Base-by-base conservation (phyloP, 768 basidiomycete genomes). In the Phylloporus sp. region DNA sequence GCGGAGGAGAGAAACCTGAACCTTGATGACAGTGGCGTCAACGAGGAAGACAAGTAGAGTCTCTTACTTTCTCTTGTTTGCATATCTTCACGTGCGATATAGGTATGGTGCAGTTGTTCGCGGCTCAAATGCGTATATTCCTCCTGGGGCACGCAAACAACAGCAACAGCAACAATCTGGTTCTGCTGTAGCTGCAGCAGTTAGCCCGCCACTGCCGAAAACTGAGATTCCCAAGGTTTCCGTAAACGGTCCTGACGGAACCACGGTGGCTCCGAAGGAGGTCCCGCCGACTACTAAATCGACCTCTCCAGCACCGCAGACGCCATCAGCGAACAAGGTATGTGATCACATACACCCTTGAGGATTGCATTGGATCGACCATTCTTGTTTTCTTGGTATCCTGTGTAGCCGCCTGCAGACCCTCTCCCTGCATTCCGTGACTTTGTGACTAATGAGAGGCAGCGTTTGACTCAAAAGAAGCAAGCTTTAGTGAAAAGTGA, bases 21-120 rank as follows among this genome's bases (percentile, higher is more conserved):
- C 29, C 70, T 81, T 16, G 87, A 91, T 64, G 86, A 88, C 57
- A 85, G 79, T 52, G 86, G 84, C 35, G 68, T 76, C 51, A 93
- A 95, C 66, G 97, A 99, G 73, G 97, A 99, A 70, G 95, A 98
- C 74, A 95, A 91, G 95, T 97, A 56, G 62, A 81, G 65, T 65
- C 22, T 42, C 39, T 16, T 29, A 54, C 58, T 34, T 57, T 45
- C 39, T 54, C 45, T 47, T 45, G 44, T 51, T 41, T 51, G 38
- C 53, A 54, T 69, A 6, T 38, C 47, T 66, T 67, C 53, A 67
- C 31, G 36, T 10, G 20, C 48, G 27, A 34, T 27, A 36, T 64
- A 97, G 94, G 70, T 98, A 92, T 66, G 89, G 90, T 50, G 94
- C 93, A 24, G 97, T 98, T 27, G 85, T 89, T 45, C 88, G 97